A percentile compares a stretch with the other conserved stretches of the same genome.
phyloP scores from a whole-genome alignment of 257 asterid genomes.

The Agastache rugosa region DNA sequence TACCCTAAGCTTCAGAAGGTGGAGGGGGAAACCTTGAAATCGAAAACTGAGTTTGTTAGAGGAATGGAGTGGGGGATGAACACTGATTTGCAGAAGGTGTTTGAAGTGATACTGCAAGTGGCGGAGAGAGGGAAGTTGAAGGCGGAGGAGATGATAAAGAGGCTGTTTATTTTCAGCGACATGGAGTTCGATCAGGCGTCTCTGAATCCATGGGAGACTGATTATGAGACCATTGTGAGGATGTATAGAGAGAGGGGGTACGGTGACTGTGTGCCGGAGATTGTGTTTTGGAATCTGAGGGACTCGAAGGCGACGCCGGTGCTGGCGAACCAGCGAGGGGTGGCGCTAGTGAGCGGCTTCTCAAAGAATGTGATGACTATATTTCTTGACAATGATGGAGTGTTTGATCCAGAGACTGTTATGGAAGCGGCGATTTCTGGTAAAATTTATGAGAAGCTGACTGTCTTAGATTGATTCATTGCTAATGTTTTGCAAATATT shows the following conservation, averaged over 20 bases:
- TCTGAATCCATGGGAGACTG: constrained; percentile 45
- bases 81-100: constrained; percentile 56
- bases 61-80: constrained; percentile 41
- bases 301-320: neutral
- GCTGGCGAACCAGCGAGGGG: neutral
- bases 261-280: constrained; percentile 48
- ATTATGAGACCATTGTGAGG: constrained; percentile 50
- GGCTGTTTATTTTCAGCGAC: constrained; percentile 55
- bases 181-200: constrained; percentile 48
- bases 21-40: constrained; percentile 34
- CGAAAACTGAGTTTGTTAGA: constrained; percentile 32
- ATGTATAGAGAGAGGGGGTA: constrained; percentile 44
- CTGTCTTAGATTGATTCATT: too few relatives aligned
- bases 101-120: constrained; percentile 50
- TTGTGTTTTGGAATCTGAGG: neutral
- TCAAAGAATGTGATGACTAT: too few relatives aligned
- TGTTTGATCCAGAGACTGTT: too few relatives aligned
- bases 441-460: too few relatives aligned
- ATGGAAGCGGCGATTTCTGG: too few relatives aligned
- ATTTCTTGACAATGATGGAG: too few relatives aligned
- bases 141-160: constrained; percentile 50
- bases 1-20: constrained; percentile 43
- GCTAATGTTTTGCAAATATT: too few relatives aligned
- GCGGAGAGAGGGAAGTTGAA: constrained; percentile 43
- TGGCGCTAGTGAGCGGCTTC: neutral